Evolutionary conservation across 1,139 yeast genomes (phyloP), one percentile per base, ranked within the genome.

Genomic region (Geotrichum cucujoidarum): DNA sequence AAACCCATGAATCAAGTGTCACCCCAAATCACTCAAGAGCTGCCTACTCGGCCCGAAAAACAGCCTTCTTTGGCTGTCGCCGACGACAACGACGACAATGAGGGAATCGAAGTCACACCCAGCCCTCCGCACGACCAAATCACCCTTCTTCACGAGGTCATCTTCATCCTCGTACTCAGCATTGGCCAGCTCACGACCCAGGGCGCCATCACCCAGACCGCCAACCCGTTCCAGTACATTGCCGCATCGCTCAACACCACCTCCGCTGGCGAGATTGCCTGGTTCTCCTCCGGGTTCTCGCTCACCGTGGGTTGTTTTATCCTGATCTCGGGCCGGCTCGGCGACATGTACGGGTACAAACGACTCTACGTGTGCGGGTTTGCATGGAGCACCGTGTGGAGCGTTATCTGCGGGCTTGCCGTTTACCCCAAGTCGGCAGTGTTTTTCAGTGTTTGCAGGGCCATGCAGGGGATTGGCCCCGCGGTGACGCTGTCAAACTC

Each of bases 271-370:
- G 72, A 71, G 58, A 66, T 71, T 13, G 69, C 79, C 4, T 81
- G 87, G 86, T 77, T 76, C 60, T 67, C 80, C 4, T 81, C 84
- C 0, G 70, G 81, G 0, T 80, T 70, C 56, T 73, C 82, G 1
- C 64, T 80, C 41, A 76, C 84, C 0, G 78, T 76, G 13, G 86
- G 86, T 10, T 77, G 86, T 0, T 77, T 81, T 52, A 80, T 81
- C 49, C 63, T 81, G 31, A 66, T 76, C 2, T 74, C 81, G 1
- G 88, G 88, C 11, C 71, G 81, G 42, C 58, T 80, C 18, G 87
- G 87, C n/a, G 87, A 81, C 59, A 62, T 78, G 55, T 72, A 69
- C 56, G 88, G 87, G 3, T 78, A 79, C 57, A 78, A 78, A 55
- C 60, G 50, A 33, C 55, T 78, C 49, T 75, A 71, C 56, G 47